Conservation (phyloP, 2,329 filamentous ascomycete species). For the Pyrenochaeta sp. region DNA sequence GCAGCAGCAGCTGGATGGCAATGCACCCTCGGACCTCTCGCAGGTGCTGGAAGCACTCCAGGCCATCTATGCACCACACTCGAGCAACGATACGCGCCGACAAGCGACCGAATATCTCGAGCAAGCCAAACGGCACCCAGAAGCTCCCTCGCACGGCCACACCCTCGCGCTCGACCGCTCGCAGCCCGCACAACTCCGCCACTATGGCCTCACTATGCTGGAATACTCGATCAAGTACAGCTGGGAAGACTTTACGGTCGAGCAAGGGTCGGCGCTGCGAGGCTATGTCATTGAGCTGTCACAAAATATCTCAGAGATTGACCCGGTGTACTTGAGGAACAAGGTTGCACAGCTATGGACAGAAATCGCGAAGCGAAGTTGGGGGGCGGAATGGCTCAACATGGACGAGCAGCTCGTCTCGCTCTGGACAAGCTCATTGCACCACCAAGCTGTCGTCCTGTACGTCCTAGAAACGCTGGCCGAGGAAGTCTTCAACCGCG, state of each 20-base stretch:
- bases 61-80: constrained; percentile 83
- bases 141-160: constrained; percentile 87
- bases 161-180: constrained; percentile 77
- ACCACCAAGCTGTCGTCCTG: constrained; percentile 86
- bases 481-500: constrained; percentile 91
- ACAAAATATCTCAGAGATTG: constrained; percentile 72
- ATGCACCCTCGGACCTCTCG: constrained; percentile 55
- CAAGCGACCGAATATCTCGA: constrained; percentile 89
- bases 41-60: constrained; percentile 86
- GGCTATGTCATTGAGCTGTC: constrained; percentile 83
- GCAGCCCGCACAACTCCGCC: constrained; percentile 83
- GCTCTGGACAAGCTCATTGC: constrained; percentile 73
- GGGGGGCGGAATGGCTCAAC: constrained; percentile 91
- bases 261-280: constrained; percentile 74
- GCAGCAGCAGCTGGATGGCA: constrained; percentile 22
- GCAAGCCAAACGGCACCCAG: constrained; percentile 77
- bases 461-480: constrained; percentile 89
- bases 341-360: constrained; percentile 96
- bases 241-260: constrained; percentile 76
- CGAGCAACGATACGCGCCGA: constrained; percentile 80
- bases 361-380: constrained; percentile 90
- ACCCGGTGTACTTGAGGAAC: constrained; percentile 86
- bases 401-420: constrained; percentile 87
- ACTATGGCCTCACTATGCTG: constrained; percentile 91
- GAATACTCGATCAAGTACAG: constrained; percentile 88